Conservation (phyloP, 2,329 filamentous ascomycete species). For the Fusarium sp. region DNA sequence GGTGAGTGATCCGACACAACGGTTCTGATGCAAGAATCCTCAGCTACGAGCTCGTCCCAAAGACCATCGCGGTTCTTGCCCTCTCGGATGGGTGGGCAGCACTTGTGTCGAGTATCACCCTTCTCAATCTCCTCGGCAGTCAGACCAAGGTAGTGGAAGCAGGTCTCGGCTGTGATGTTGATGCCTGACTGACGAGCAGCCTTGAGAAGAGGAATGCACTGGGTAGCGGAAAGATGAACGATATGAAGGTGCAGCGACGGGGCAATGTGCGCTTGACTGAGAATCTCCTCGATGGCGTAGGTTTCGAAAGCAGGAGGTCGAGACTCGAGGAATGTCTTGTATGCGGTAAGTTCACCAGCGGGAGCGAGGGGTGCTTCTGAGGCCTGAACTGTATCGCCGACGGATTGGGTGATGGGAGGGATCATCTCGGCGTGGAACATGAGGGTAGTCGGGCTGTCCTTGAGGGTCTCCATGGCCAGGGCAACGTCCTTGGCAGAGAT, state of each 20-base stretch:
- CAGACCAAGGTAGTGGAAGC: constrained; percentile 93
- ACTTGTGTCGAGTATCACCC: constrained; percentile 94
- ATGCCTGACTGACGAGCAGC: constrained; percentile 80
- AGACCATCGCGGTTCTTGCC: constrained; percentile 86
- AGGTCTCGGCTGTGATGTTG: constrained; percentile 94
- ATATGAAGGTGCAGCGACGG: constrained; percentile 91
- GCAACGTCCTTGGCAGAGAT: constrained; percentile 85
- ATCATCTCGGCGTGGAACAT: constrained; percentile 99
- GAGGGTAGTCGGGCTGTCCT: constrained; percentile 86
- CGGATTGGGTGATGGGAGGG: constrained; percentile 84
- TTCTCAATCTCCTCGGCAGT: constrained; percentile 85
- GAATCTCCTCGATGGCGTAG: constrained; percentile 88
- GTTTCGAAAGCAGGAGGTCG: constrained; percentile 92
- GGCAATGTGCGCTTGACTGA: constrained; percentile 84
- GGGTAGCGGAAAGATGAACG: constrained; percentile 90
- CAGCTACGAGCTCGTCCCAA: constrained; percentile 83
- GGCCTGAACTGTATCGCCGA: constrained; percentile 81
- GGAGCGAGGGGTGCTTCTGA: constrained; percentile 80
- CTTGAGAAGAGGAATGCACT: constrained; percentile 86
- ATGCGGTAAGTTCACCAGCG: constrained; percentile 79
- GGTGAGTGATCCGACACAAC: constrained; percentile 97
- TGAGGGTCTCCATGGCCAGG: constrained; percentile 84
- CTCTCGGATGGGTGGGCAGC: constrained; percentile 91
- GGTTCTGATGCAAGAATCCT: constrained; percentile 87
- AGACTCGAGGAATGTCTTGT: constrained; percentile 92